Percentiles rank a stretch among this genome's conserved stretches.
phyloP scores from a whole-genome alignment of 2,329 filamentous ascomycete species.

The Fusarium nurragi region DNA sequence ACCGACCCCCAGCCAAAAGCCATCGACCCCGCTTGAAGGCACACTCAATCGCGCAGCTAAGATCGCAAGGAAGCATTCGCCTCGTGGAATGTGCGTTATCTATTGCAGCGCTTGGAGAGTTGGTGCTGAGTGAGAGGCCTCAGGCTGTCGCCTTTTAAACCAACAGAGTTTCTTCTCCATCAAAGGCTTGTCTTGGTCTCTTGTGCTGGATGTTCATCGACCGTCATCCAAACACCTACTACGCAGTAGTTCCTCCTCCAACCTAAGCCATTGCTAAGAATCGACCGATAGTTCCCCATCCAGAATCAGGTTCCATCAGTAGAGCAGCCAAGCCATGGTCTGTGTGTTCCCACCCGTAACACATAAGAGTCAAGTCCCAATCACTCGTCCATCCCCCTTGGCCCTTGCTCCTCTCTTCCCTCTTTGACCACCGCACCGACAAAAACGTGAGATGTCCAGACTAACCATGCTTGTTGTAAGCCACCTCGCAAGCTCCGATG shows the following conservation, averaged over 20 bases:
- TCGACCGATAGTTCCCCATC: slow-evolving; percentile 24
- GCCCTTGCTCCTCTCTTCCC: slow-evolving; percentile 11
- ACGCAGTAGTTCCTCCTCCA: not conserved
- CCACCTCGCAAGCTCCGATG: slow-evolving; percentile 26
- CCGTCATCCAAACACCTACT: slow-evolving; percentile 8
- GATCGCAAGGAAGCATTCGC: slow-evolving; percentile 30
- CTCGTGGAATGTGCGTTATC: slow-evolving; percentile 33
- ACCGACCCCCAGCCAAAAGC: slow-evolving; percentile 10
- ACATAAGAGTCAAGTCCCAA: not conserved
- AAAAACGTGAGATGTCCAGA: not conserved
- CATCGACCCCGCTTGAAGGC: slow-evolving; percentile 31
- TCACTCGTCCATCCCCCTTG: not conserved
- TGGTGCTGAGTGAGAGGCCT: not conserved
- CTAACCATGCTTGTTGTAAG: slow-evolving; percentile 6
- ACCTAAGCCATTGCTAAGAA: slow-evolving; percentile 13
- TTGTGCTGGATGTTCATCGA: slow-evolving; percentile 3
- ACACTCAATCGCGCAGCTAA: slow-evolving; percentile 28
- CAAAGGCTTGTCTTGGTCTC: slow-evolving; percentile 21
- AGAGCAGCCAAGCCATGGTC: slow-evolving; percentile 13
- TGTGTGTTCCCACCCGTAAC: slow-evolving; percentile 22
- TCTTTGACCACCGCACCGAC: not conserved
- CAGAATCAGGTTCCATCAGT: slow-evolving; percentile 16
- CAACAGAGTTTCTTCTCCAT: not conserved
- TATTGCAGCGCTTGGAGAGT: slow-evolving; percentile 4
- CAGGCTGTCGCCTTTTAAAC: not conserved